A percentile compares a stretch with the other conserved stretches of the same genome.
phyloP scores from a whole-genome alignment of 768 basidiomycete species.

The Xerocomus potaroensis region DNA sequence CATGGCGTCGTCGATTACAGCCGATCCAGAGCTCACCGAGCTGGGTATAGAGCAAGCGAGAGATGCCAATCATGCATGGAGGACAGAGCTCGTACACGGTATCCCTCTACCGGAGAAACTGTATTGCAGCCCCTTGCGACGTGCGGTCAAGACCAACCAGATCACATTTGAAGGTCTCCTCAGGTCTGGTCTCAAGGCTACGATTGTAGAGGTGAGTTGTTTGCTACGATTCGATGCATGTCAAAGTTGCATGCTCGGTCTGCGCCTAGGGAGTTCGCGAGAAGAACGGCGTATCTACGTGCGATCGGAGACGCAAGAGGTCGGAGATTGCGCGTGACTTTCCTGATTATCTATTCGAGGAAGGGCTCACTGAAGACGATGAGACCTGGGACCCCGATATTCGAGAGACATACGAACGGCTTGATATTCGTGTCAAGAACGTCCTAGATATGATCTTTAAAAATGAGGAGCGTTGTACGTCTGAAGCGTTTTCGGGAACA shows the following conservation, averaged over 20 bases:
- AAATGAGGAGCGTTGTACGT: conserved; percentile 44
- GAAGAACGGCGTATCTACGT: conserved; percentile 63
- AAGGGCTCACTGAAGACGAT: conserved; percentile 59
- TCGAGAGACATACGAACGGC: conserved; percentile 49
- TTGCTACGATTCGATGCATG: neutral
- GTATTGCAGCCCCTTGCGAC: conserved; percentile 60
- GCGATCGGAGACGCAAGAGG: conserved; percentile 55
- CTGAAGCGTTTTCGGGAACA: neutral
- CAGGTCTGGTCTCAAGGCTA: conserved; percentile 27
- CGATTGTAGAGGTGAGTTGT: conserved; percentile 52
- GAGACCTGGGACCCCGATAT: conserved; percentile 50
- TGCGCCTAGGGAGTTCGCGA: conserved; percentile 58
- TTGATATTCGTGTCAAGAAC: conserved; percentile 42
- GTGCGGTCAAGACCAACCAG: conserved; percentile 55
- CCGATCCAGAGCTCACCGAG: conserved; percentile 62
- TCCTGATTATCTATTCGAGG: conserved; percentile 52
- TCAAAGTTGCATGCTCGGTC: neutral
- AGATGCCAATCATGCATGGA: conserved; percentile 44
- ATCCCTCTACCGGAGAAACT: conserved; percentile 52
- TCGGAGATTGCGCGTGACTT: conserved; percentile 45
- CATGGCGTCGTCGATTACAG: conserved; percentile 28
- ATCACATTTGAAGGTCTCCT: conserved; percentile 49
- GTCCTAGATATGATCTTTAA: conserved; percentile 57
- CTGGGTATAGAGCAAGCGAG: conserved; percentile 55
- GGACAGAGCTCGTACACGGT: conserved; percentile 34